Percentiles rank a stretch among this genome's conserved stretches.
These are phyloP conservation scores for Rhizomucor pusillus DNA, from an alignment of 371 early-diverging fungal species.

Conservation along the genomic window DNA sequence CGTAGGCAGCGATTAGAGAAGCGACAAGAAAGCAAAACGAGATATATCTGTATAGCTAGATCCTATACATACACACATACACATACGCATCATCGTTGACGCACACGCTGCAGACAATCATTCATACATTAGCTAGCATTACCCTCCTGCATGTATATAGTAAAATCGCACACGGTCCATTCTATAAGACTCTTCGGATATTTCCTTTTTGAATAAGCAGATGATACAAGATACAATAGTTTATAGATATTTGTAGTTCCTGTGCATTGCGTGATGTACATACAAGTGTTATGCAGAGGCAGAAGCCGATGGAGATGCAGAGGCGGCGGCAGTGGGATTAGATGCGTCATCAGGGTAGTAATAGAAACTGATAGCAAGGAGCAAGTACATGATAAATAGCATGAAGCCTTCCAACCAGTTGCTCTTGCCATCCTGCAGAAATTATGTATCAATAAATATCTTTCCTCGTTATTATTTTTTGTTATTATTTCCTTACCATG, in stretches of 20 bases:
- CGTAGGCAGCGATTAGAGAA: conserved; percentile 33
- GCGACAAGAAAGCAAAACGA: not conserved
- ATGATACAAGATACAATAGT: too few relatives aligned
- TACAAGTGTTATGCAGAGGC: too few relatives aligned
- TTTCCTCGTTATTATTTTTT: too few relatives aligned
- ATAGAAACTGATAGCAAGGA: conserved; percentile 79
- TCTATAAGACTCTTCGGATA: too few relatives aligned
- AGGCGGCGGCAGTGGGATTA: not conserved
- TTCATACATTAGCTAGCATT: too few relatives aligned
- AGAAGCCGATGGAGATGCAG: not conserved
- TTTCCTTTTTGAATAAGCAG: too few relatives aligned
- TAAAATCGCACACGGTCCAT: too few relatives aligned
- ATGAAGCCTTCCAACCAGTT: conserved; percentile 88
- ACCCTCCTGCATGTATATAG: too few relatives aligned
- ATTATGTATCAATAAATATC: not conserved
- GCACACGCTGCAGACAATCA: too few relatives aligned
- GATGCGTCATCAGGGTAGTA: conserved; percentile 52
- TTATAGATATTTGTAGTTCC: not conserved
- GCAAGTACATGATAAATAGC: conserved; percentile 68
- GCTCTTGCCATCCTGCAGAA: conserved; percentile 61
- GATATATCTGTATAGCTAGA: not conserved
- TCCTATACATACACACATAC: not conserved
- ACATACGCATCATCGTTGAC: not conserved
- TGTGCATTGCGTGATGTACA: not conserved
- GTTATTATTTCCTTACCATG: conserved; percentile 26